Evolutionary conservation across 2,329 filamentous ascomycete species (phyloP).

Genomic region (Pestalotiopsis sp.): DNA sequence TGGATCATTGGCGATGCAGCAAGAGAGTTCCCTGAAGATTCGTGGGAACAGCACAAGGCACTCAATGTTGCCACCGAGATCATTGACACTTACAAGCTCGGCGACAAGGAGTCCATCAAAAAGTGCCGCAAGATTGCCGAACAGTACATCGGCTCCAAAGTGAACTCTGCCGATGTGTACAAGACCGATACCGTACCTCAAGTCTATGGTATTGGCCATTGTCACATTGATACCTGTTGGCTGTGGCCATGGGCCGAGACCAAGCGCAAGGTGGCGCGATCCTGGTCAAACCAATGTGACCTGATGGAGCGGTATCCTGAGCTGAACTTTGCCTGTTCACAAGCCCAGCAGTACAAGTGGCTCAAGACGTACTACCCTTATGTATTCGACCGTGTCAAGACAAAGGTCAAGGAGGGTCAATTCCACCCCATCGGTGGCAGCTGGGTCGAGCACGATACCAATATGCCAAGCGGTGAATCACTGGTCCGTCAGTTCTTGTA

Average conservation of each 20-base stretch:
- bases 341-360: constrained; percentile 99
- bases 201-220: constrained; percentile 90
- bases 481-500: constrained; percentile 93
- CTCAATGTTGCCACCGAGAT: constrained; percentile 83
- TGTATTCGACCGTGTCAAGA: constrained; percentile 87
- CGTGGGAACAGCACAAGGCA: constrained; percentile 87
- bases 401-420: constrained; percentile 84
- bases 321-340: constrained; percentile 87
- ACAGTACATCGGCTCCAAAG: constrained; percentile 77
- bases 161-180: constrained; percentile 86
- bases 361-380: constrained; percentile 86
- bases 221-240: constrained; percentile 98
- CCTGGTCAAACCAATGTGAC: constrained; percentile 96
- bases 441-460: constrained; percentile 99
- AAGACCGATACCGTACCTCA: constrained; percentile 72
- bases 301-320: constrained; percentile 95
- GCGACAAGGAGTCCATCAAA: constrained; percentile 75
- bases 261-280: constrained; percentile 92
- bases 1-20: constrained; percentile 96
- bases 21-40: constrained; percentile 84
- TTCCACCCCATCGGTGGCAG: constrained; percentile 97
- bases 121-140: constrained; percentile 82
- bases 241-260: constrained; percentile 98
- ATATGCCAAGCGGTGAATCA: constrained; percentile 93
- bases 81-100: constrained; percentile 86